A percentile compares a stretch with the other conserved stretches of the same genome.
These are phyloP conservation scores for Fusarium piperis DNA, from an alignment of 2,329 filamentous ascomycete species.

Conservation along the genomic window DNA sequence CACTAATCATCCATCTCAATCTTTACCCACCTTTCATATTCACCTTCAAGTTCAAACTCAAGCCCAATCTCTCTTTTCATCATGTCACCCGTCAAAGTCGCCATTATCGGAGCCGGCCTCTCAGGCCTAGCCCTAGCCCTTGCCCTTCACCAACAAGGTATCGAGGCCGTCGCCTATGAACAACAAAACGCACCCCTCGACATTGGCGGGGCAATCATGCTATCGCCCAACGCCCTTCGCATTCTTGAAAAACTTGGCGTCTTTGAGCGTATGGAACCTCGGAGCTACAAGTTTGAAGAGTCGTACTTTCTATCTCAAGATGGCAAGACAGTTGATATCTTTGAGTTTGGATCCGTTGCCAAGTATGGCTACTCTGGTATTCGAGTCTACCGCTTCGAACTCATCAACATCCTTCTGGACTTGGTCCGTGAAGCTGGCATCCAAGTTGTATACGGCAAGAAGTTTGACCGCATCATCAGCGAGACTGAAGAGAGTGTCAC, in stretches of 20 bases:
- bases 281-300: conserved; percentile 61
- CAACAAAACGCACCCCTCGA: conserved; percentile 54
- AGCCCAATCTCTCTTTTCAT: not conserved
- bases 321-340: conserved; percentile 49
- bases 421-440: conserved; percentile 54
- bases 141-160: conserved; percentile 60
- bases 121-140: conserved; percentile 65
- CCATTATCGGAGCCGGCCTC: conserved; percentile 51
- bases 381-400: conserved; percentile 62
- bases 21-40: not conserved
- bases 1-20: not conserved
- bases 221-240: conserved; percentile 67
- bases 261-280: conserved; percentile 54
- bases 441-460: conserved; percentile 56
- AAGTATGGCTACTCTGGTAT: conserved; percentile 64
- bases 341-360: conserved; percentile 58
- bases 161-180: conserved; percentile 63
- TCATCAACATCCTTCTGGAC: conserved; percentile 59
- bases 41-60: not conserved
- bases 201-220: conserved; percentile 65
- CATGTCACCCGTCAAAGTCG: conserved; percentile 33
- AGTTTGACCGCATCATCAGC: conserved; percentile 54
- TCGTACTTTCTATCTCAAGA: conserved; percentile 56
- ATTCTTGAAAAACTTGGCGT: conserved; percentile 62
- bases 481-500: conserved; percentile 54